Evolutionary conservation across 2,329 filamentous ascomycete genomes (phyloP), one percentile per base, ranked within the genome.

Genomic region (Leptographium flavum): DNA sequence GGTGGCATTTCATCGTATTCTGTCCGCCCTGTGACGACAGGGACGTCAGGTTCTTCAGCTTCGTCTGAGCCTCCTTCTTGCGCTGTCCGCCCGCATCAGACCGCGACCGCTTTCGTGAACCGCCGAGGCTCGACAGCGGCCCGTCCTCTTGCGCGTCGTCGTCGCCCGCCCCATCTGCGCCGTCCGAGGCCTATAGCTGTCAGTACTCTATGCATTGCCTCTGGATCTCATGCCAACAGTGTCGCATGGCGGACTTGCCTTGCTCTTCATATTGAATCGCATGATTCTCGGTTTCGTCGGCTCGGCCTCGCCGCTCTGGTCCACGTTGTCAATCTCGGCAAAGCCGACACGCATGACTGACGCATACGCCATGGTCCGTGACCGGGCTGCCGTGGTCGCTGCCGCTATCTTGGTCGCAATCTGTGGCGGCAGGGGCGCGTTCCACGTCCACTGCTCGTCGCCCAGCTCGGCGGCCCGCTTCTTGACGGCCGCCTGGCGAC

Each of bases 391-490:
- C 64, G 65, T 35, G 63, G 55, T 22, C 59, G 55, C 44, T 6
- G 49, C 47, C 0, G 48, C 46, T 22, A 50, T 38, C 42, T 45
- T 42, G 32, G 69, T 62, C 7, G 50, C 49, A 11, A 53, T 48
- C n/a, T 47, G 43, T 4, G 49, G 37, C 9, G 51, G 51, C 35
- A 52, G 39, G 40, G 66, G 64, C 43, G 76, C 70, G 49, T 76
- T 78, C 45, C 88, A 64, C 17, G 84, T 80, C 84, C 84, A 90
- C 58, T 80, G 79, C 17, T 81, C 81, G 59, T 88, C 84, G 43
- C 79, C 77, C 37, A 74, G 63, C 50, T 75, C 71, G 17, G 73
- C 70, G 9, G 76, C 75, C 49, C 78, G 75, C 53, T 71, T 73
- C 49, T 79, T 74, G 13, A 85, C 57, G 33, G 76, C 69, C 49